Conservation (phyloP, 768 basidiomycete species). For the Tricholoma furcatifolium region DNA sequence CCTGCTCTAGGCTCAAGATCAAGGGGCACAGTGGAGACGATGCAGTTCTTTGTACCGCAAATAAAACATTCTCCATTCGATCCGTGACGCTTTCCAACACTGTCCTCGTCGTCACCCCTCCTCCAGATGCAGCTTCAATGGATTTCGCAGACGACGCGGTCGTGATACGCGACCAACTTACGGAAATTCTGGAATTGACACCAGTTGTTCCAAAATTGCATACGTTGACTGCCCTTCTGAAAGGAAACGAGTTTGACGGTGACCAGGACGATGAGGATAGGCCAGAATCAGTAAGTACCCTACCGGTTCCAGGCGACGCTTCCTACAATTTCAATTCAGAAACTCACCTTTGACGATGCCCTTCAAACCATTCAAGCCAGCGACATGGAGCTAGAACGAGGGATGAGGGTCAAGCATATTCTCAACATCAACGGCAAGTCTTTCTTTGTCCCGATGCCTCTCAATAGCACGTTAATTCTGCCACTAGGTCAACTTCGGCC, state of each 20-base stretch:
- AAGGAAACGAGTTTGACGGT: constrained; percentile 72
- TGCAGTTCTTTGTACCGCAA: constrained; percentile 83
- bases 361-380: constrained; percentile 75
- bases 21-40: constrained; percentile 83
- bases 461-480: neutral
- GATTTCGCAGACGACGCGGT: constrained; percentile 41
- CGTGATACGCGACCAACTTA: constrained; percentile 77
- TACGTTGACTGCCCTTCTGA: constrained; percentile 58
- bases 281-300: constrained; percentile 17
- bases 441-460: neutral
- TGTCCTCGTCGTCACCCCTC: constrained; percentile 67
- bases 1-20: constrained; percentile 57
- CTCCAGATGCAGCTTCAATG: constrained; percentile 29
- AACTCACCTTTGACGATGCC: constrained; percentile 61
- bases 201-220: constrained; percentile 78
- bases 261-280: constrained; percentile 44
- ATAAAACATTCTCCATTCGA: constrained; percentile 79
- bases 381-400: constrained; percentile 66
- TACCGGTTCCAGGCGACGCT: neutral
- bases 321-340: neutral
- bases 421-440: constrained; percentile 65
- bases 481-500: constrained; percentile 67
- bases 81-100: constrained; percentile 91
- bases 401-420: constrained; percentile 67
- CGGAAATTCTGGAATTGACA: constrained; percentile 80